Conservation (phyloP, 495 filamentous ascomycete genomes). For the Aspergillus asperescens region DNA sequence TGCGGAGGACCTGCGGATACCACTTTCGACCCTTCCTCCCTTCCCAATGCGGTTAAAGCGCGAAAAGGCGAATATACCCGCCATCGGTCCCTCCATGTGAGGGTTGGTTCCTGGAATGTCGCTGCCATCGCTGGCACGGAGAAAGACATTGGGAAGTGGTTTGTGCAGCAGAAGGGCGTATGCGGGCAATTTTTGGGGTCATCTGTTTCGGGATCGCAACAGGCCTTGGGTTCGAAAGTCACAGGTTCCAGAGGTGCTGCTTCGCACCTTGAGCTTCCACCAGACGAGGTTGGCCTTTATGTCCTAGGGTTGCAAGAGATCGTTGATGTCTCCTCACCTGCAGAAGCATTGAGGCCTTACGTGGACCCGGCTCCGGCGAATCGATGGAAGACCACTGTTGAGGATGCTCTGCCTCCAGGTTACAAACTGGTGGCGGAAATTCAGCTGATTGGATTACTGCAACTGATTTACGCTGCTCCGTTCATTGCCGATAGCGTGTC, state of each 20-base stretch:
- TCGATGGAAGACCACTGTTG: conserved; percentile 72
- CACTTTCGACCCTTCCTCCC: conserved; percentile 34
- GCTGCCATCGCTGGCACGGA: conserved; percentile 76
- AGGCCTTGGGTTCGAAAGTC: background rate
- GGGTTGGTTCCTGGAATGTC: conserved; percentile 93
- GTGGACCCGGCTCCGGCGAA: conserved; percentile 62
- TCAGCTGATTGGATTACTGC: conserved; percentile 78
- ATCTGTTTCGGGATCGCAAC: conserved; percentile 3
- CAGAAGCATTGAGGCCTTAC: conserved; percentile 63
- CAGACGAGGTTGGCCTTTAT: conserved; percentile 75
- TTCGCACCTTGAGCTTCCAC: conserved; percentile 14
- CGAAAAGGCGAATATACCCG: conserved; percentile 73
- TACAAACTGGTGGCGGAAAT: conserved; percentile 73
- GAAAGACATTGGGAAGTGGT: conserved; percentile 81
- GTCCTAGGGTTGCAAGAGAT: conserved; percentile 88
- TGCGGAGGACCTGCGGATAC: conserved; percentile 13
- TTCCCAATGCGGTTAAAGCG: conserved; percentile 60
- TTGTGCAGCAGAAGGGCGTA: conserved; percentile 68
- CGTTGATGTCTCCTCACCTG: conserved; percentile 70
- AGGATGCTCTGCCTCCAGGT: conserved; percentile 65
- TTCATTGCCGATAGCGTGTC: conserved; percentile 63
- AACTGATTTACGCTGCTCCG: conserved; percentile 83
- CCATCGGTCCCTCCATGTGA: conserved; percentile 65
- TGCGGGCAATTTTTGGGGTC: conserved; percentile 53
- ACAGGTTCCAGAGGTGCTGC: background rate